Evolutionary conservation across 306 rosid genomes (phyloP).

Genomic region (Sindora glabra): DNA sequence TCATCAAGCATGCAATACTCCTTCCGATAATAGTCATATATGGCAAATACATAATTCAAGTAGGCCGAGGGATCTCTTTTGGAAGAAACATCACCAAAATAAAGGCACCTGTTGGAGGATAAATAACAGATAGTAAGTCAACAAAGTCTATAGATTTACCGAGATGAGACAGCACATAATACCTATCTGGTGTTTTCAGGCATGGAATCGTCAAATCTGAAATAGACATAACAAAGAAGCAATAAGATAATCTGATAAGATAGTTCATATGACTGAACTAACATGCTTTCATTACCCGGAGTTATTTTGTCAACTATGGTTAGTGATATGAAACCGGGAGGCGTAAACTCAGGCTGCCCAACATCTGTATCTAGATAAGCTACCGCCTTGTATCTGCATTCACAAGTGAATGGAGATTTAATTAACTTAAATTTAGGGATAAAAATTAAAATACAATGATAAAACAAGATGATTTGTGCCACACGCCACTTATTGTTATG

Average conservation of each 20-base stretch:
- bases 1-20: constrained; percentile 28
- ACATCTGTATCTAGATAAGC: constrained; percentile 85
- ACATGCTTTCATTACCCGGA: constrained; percentile 41
- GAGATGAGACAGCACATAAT: constrained; percentile 19
- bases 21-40: constrained; percentile 52
- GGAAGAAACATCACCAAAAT: constrained; percentile 80
- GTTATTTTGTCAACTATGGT: constrained; percentile 47
- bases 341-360: constrained; percentile 95
- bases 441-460: too few species aligned
- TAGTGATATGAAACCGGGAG: constrained; percentile 76
- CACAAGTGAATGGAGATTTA: neutral
- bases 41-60: constrained; percentile 37
- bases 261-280: neutral
- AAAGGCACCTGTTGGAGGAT: constrained; percentile 51
- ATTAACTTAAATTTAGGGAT: neutral
- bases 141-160: constrained; percentile 15
- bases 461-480: neutral
- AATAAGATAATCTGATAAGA: neutral
- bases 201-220: constrained; percentile 76
- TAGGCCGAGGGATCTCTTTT: constrained; percentile 62
- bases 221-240: neutral
- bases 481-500: neutral
- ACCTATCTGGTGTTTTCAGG: constrained; percentile 88
- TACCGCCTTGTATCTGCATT: constrained; percentile 46
- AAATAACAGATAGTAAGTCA: constrained; percentile 10